Conservation (phyloP, 805 yeast species). For the Phaffomyces opuntiae region DNA sequence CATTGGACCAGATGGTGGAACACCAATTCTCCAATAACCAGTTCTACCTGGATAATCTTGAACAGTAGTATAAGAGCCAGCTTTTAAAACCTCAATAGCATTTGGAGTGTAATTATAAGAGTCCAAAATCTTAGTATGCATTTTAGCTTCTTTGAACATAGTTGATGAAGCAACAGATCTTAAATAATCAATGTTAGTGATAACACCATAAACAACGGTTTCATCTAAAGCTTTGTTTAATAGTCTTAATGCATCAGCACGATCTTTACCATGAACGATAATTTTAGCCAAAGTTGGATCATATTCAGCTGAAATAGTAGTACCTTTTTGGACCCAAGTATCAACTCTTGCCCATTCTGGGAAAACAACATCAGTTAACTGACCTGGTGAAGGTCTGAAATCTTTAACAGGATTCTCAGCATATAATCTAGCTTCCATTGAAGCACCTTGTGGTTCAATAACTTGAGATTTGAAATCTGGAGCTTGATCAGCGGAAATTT, state of each 20-base stretch:
- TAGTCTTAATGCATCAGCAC: conserved; percentile 75
- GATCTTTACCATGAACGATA: conserved; percentile 86
- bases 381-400: conserved; percentile 96
- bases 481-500: conserved; percentile 83
- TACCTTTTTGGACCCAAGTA: conserved; percentile 89
- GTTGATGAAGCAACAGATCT: conserved; percentile 75
- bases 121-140: conserved; percentile 85
- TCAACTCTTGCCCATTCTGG: conserved; percentile 92
- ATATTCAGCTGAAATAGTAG: conserved; percentile 83
- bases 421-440: conserved; percentile 94
- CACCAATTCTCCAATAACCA: conserved; percentile 67
- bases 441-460: conserved; percentile 68
- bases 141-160: conserved; percentile 78
- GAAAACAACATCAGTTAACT: conserved; percentile 74
- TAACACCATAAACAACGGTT: conserved; percentile 82
- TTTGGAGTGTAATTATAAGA: conserved; percentile 69
- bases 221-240: conserved; percentile 77
- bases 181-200: conserved; percentile 85
- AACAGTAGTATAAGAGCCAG: conserved; percentile 94
- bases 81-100: conserved; percentile 77
- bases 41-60: conserved; percentile 93
- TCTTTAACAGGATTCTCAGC: conserved; percentile 97
- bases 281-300: conserved; percentile 96
- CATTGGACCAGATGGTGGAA: conserved; percentile 99
- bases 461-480: conserved; percentile 60